phyloP scores from a whole-genome alignment of 106 monocot species.

The Phalaenopsis equestris region DNA sequence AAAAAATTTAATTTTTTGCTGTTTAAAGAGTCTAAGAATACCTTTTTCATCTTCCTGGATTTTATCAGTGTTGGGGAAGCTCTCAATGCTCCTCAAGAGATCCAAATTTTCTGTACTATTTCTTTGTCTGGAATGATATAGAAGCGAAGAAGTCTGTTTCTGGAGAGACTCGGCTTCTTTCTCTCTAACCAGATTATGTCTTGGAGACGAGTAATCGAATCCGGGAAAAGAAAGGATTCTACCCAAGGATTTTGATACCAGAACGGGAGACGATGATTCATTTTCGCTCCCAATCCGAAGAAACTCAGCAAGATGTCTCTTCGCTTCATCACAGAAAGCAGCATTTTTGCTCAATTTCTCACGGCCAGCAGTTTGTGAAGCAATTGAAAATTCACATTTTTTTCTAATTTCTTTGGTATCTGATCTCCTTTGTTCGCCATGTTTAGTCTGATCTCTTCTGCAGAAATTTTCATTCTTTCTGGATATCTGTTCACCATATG shows the following conservation, averaged over 20 bases:
- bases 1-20: not conserved
- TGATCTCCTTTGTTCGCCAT: not conserved
- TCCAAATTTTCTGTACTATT: too few species aligned
- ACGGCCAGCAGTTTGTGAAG: not conserved
- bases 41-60: not conserved
- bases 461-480: too few species aligned
- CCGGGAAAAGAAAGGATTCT: conserved; percentile 49
- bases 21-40: not conserved
- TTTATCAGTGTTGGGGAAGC: not conserved
- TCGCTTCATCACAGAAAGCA: conserved; percentile 52
- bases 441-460: not conserved
- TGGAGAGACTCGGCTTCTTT: conserved; percentile 8
- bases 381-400: not conserved
- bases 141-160: not conserved
- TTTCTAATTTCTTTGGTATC: not conserved
- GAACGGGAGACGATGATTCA: conserved; percentile 7
- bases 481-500: conserved; percentile 15
- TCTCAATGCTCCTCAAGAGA: too few species aligned
- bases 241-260: conserved; percentile 34
- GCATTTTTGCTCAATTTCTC: not conserved
- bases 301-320: conserved; percentile 47
- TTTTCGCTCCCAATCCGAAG: conserved; percentile 17
- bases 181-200: conserved; percentile 29
- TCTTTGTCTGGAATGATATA: too few species aligned
- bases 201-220: conserved; percentile 23